Evolutionary conservation across 2,329 filamentous ascomycete genomes (phyloP).

Genomic region (Tolypocladium endophyticum): DNA sequence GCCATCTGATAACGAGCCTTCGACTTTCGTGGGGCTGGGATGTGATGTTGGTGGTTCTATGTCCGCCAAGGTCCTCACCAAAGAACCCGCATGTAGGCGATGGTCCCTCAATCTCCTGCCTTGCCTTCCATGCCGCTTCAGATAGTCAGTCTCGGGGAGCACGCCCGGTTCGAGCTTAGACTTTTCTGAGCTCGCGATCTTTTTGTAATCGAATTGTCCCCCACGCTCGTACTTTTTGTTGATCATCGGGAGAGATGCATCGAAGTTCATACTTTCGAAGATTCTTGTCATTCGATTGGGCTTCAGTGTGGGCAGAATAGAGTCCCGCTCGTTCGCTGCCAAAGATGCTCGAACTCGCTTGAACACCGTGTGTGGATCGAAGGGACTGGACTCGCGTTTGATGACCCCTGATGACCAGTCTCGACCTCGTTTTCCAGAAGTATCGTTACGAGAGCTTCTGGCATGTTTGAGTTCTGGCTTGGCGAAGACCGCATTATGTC

Average conservation of each 20-base stretch:
- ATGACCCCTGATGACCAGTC: slow-evolving; percentile 18
- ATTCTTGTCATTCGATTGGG: slow-evolving; percentile 30
- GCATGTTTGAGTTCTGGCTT: slow-evolving; percentile 51
- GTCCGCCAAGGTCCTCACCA: slow-evolving; percentile 16
- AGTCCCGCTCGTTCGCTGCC: slow-evolving; percentile 8
- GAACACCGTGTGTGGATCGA: slow-evolving; percentile 47
- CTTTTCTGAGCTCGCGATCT: slow-evolving; percentile 19
- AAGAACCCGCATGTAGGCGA: slow-evolving; percentile 9
- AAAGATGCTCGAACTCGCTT: slow-evolving; percentile 44
- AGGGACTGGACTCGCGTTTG: slow-evolving; percentile 46
- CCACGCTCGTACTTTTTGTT: slow-evolving; percentile 49
- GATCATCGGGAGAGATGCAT: slow-evolving; percentile 39
- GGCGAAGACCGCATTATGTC: slow-evolving; percentile 34
- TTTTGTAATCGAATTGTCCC: slow-evolving; percentile 39
- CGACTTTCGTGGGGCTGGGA: slow-evolving; percentile 26
- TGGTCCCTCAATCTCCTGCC: slow-evolving; percentile 22
- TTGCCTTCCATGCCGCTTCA: slow-evolving; percentile 34
- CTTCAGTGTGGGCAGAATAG: slow-evolving; percentile 10
- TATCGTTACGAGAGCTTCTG: slow-evolving; percentile 39
- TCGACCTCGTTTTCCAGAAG: slow-evolving; percentile 19
- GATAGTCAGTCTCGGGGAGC: slow-evolving; percentile 36
- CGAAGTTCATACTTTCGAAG: slow-evolving; percentile 45
- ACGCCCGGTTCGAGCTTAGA: slow-evolving; percentile 18
- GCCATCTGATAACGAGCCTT: slow-evolving; percentile 28
- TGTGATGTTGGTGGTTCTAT: slow-evolving; percentile 13